phyloP scores from a whole-genome alignment of 495 filamentous ascomycete genomes.

The Lasiosphaeria hispida region DNA sequence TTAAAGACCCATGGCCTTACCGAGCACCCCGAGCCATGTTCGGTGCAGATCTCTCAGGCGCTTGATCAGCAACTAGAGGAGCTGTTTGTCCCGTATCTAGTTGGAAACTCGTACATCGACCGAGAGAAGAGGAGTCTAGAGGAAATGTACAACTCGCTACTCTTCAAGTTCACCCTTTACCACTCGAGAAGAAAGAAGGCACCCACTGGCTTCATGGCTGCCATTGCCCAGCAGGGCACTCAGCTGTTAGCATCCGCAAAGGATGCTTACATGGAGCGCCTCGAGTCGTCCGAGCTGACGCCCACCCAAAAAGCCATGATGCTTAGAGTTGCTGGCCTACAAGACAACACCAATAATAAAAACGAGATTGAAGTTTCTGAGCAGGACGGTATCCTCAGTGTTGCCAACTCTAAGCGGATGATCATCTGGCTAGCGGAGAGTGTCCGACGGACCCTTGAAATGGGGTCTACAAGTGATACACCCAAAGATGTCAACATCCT shows the following conservation, averaged over 20 bases:
- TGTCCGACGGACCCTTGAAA: conserved; percentile 86
- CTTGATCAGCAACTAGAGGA: conserved; percentile 97
- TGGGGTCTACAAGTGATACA: conserved; percentile 80
- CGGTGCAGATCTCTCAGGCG: conserved; percentile 76
- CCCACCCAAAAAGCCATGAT: conserved; percentile 82
- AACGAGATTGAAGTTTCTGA: conserved; percentile 87
- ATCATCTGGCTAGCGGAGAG: conserved; percentile 96
- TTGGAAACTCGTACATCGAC: conserved; percentile 93
- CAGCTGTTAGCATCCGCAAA: conserved; percentile 79
- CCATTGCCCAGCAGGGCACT: conserved; percentile 79
- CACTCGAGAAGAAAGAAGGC: conserved; percentile 81
- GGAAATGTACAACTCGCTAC: conserved; percentile 84
- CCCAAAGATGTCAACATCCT: conserved; percentile 92
- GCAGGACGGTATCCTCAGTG: conserved; percentile 77
- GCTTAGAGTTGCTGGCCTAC: conserved; percentile 74
- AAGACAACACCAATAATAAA: conserved; percentile 52
- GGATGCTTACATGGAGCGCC: conserved; percentile 76
- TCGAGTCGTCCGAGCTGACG: conserved; percentile 83
- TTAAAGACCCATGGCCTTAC: conserved; percentile 92
- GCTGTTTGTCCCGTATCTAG: conserved; percentile 91
- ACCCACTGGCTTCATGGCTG: conserved; percentile 84
- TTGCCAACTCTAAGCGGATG: conserved; percentile 91
- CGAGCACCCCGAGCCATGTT: conserved; percentile 88
- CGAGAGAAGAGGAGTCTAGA: conserved; percentile 86
- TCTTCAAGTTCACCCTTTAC: conserved; percentile 94